These are phyloP conservation scores for Aspergillus vadensis DNA, from an alignment of 2,329 filamentous ascomycete species.

Conservation along the genomic window DNA sequence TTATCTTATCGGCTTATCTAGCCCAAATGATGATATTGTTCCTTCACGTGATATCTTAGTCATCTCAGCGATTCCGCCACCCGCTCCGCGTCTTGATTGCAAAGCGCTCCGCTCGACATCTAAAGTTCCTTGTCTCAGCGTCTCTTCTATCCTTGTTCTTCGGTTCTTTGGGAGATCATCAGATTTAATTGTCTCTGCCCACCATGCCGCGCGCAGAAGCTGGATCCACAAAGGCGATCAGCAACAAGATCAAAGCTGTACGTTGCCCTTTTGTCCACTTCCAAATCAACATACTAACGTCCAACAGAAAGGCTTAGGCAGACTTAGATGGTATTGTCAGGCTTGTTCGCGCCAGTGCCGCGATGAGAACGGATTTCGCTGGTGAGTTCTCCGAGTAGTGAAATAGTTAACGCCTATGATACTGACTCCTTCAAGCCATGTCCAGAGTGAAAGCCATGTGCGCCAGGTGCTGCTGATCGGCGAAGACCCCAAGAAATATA, in stretches of 20 bases:
- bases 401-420: not conserved
- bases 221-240: slow-evolving; percentile 85
- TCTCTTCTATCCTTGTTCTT: not conserved
- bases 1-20: not conserved
- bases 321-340: slow-evolving; percentile 89
- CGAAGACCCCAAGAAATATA: slow-evolving; percentile 80
- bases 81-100: not conserved
- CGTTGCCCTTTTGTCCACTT: slow-evolving; percentile 53
- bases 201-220: slow-evolving; percentile 91
- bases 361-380: slow-evolving; percentile 90
- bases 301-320: slow-evolving; percentile 58
- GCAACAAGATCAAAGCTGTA: slow-evolving; percentile 80
- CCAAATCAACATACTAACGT: slow-evolving; percentile 12
- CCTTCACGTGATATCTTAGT: not conserved
- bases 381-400: slow-evolving; percentile 20
- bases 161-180: too few relatives aligned
- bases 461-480: slow-evolving; percentile 87
- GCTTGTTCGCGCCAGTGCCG: slow-evolving; percentile 75
- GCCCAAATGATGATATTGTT: not conserved
- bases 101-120: not conserved
- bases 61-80: not conserved
- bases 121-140: not conserved
- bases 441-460: slow-evolving; percentile 80
- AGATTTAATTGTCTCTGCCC: slow-evolving; percentile 15
- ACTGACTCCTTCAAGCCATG: slow-evolving; percentile 59